A percentile compares a stretch with the other conserved stretches of the same genome.
phyloP scores from a whole-genome alignment of 768 basidiomycete genomes.

The Omphalotus guepiniiformis region DNA sequence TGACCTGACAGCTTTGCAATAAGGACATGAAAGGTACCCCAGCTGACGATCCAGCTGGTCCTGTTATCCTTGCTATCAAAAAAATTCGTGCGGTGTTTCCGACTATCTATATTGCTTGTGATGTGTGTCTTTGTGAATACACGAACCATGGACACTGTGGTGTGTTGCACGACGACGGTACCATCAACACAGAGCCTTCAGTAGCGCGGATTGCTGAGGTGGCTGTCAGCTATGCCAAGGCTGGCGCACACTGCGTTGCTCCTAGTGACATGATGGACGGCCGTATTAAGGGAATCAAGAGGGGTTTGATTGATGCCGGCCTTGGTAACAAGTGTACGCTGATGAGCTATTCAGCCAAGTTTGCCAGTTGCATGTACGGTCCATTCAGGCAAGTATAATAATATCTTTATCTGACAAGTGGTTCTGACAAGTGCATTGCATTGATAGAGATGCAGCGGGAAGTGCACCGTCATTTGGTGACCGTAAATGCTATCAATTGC shows the following conservation, averaged over 20 bases:
- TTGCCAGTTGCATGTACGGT: slow-evolving; percentile 91
- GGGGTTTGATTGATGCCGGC: slow-evolving; percentile 75
- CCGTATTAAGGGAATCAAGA: slow-evolving; percentile 85
- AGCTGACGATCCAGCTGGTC: slow-evolving; percentile 86
- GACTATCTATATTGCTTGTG: slow-evolving; percentile 81
- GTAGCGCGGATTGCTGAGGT: slow-evolving; percentile 90
- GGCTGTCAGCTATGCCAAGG: slow-evolving; percentile 85
- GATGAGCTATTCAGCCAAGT: slow-evolving; percentile 98
- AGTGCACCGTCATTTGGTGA: slow-evolving; percentile 93
- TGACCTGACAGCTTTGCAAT: not conserved
- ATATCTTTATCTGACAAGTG: not conserved
- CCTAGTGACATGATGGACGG: slow-evolving; percentile 99
- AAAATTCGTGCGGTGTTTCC: slow-evolving; percentile 78
- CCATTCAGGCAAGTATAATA: slow-evolving; percentile 81
- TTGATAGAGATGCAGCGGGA: slow-evolving; percentile 87
- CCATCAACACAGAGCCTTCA: slow-evolving; percentile 73
- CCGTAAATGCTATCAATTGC: slow-evolving; percentile 97
- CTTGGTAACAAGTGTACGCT: slow-evolving; percentile 85
- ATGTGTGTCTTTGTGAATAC: slow-evolving; percentile 99
- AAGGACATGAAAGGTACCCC: slow-evolving; percentile 82
- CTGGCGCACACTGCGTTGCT: slow-evolving; percentile 97
- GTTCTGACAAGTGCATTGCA: not conserved
- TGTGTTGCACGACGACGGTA: slow-evolving; percentile 64
- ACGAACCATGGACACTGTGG: slow-evolving; percentile 98
- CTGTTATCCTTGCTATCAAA: slow-evolving; percentile 90